Conservation (phyloP, 345 rosid genomes). For the Salix koriyanagi region DNA sequence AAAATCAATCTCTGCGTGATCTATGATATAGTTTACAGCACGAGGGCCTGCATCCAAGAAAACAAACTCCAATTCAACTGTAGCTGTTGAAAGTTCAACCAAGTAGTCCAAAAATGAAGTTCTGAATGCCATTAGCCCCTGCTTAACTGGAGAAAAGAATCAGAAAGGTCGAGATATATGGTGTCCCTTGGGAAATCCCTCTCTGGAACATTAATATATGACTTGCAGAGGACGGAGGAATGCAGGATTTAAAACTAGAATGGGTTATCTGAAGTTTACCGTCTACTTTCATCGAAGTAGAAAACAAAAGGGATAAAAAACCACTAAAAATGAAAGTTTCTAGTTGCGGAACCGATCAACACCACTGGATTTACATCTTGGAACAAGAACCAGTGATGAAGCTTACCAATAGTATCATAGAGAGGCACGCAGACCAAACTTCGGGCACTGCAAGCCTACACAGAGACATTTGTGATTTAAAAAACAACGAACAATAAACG, state of each 20-base stretch:
- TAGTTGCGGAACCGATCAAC: no score
- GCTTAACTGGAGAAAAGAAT: background rate
- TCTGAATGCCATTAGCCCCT: background rate
- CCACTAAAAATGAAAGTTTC: no score
- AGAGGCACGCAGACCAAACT: conserved; percentile 87
- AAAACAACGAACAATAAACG: background rate
- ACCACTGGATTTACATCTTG: no score
- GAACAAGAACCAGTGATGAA: background rate
- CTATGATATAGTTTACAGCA: conserved; percentile 77
- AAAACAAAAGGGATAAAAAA: no score
- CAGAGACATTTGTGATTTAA: background rate
- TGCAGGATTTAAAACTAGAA: no score
- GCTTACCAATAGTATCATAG: conserved; percentile 85
- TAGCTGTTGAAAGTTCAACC: background rate
- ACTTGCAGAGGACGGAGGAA: no score
- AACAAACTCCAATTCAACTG: background rate
- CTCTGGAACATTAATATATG: no score
- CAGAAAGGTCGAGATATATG: no score
- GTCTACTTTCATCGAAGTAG: no score
- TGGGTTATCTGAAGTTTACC: no score
- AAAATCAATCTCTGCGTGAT: conserved; percentile 79
- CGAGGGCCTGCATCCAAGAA: conserved; percentile 56
- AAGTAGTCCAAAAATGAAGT: background rate
- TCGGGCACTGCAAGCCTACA: conserved; percentile 81
- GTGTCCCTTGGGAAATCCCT: no score